These are phyloP conservation scores for Coemansia sp. DNA, from an alignment of 192 early-diverging fungal species.

Conservation along the genomic window DNA sequence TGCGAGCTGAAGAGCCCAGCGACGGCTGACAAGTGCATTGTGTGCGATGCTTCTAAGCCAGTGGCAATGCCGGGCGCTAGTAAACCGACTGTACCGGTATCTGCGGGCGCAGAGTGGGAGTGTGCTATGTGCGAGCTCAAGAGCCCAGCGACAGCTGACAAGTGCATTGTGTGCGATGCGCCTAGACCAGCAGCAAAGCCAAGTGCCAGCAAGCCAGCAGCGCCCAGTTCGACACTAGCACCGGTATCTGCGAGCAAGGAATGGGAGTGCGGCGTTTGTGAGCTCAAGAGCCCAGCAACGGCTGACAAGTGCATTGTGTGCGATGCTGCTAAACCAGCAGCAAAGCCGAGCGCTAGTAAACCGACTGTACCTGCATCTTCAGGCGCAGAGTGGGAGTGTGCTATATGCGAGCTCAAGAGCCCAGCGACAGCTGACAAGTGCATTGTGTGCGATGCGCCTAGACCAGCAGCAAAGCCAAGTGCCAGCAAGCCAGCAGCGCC, in stretches of 20 bases:
- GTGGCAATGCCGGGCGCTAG: too few species aligned
- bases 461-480: conserved; percentile 4
- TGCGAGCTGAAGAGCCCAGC: conserved; percentile 22
- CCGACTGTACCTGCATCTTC: background rate
- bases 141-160: too few species aligned
- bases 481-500: conserved; percentile 1
- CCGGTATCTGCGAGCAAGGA: too few species aligned
- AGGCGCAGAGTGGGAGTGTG: background rate
- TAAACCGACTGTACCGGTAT: too few species aligned
- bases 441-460: conserved; percentile 26
- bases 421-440: conserved; percentile 9
- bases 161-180: too few species aligned
- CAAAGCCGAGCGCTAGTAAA: background rate
- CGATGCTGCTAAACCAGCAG: conserved; percentile 20
- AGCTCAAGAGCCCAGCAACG: conserved; percentile 8
- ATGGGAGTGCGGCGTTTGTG: conserved; percentile 6
- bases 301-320: conserved; percentile 25
- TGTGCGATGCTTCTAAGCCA: too few species aligned
- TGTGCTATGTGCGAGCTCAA: too few species aligned
- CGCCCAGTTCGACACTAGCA: too few species aligned
- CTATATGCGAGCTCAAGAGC: conserved; percentile 20
- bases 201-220: too few species aligned
- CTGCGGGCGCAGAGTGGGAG: too few species aligned
- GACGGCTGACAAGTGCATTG: conserved; percentile 9
- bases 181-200: too few species aligned